phyloP scores from a whole-genome alignment of 805 yeast species.

The Pichia cephalocereana region DNA sequence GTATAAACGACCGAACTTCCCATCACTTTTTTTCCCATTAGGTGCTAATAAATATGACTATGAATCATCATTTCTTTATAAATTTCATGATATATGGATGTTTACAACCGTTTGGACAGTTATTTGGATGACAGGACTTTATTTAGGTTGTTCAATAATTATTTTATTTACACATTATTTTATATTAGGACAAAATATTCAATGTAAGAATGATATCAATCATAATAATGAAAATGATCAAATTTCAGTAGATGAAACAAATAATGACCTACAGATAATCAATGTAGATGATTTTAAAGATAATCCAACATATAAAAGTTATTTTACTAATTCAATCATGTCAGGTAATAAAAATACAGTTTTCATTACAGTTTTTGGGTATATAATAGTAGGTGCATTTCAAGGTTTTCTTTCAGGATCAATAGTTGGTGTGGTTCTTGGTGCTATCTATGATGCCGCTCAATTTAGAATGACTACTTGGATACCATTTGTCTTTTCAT shows the following conservation, averaged over 20 bases:
- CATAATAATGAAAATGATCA: too few relatives aligned
- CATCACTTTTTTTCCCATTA: conserved; percentile 71
- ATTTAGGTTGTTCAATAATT: conserved; percentile 52
- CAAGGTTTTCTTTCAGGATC: conserved; percentile 71
- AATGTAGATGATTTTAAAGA: neutral
- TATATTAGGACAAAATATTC: conserved; percentile 13
- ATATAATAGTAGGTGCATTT: conserved; percentile 43
- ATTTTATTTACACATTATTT: conserved; percentile 46
- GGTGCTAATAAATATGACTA: conserved; percentile 24
- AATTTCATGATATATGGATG: conserved; percentile 64
- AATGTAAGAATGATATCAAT: neutral
- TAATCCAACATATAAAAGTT: neutral
- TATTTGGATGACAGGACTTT: conserved; percentile 55
- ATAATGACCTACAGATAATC: neutral
- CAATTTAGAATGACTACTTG: conserved; percentile 86
- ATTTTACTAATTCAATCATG: neutral
- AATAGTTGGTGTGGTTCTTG: conserved; percentile 63
- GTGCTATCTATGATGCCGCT: conserved; percentile 72
- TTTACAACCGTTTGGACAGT: conserved; percentile 80
- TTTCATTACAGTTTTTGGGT: conserved; percentile 35
- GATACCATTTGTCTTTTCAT: conserved; percentile 83
- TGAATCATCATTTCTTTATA: conserved; percentile 52
- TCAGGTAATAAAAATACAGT: conserved; percentile 17
- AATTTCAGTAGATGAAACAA: neutral
- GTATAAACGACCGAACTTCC: conserved; percentile 69